A percentile compares a stretch with the other conserved stretches of the same genome.
Conservation (phyloP, 768 basidiomycete genomes). For the Hirschioporus abietinus region DNA sequence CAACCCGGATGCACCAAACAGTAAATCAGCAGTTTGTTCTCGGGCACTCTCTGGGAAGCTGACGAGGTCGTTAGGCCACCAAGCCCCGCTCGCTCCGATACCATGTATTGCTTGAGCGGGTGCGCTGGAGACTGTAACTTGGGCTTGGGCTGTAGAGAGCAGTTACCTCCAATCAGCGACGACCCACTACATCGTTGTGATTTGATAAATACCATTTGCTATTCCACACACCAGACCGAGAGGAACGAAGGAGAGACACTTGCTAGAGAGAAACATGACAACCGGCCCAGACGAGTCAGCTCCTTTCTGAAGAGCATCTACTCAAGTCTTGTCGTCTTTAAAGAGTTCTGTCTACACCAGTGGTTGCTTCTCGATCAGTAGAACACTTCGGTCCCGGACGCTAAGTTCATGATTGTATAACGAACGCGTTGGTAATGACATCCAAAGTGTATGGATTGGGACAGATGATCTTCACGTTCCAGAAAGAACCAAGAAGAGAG, state of each 20-base stretch:
- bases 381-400: too few relatives aligned
- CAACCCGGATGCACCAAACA: conserved; percentile 33
- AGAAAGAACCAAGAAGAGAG: too few relatives aligned
- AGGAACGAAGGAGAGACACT: not conserved
- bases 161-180: too few relatives aligned
- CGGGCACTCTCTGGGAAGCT: conserved; percentile 34
- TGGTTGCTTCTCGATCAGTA: too few relatives aligned
- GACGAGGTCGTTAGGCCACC: conserved; percentile 41
- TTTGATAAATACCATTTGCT: not conserved
- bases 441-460: too few relatives aligned
- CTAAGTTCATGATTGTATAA: too few relatives aligned
- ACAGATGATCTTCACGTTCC: too few relatives aligned
- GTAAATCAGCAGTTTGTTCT: conserved; percentile 34
- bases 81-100: conserved; percentile 41
- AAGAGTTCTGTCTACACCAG: too few relatives aligned
- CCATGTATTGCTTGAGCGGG: conserved; percentile 30
- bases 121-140: conserved; percentile 6
- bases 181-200: not conserved
- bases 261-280: not conserved
- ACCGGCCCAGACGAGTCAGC: not conserved
- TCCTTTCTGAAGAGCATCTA: not conserved
- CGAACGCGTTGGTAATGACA: too few relatives aligned
- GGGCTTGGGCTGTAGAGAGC: not conserved
- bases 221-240: not conserved
- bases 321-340: too few relatives aligned